These are phyloP conservation scores for Guillardia theta DNA, from an alignment of 78 protist species.

Conservation along the genomic window DNA sequence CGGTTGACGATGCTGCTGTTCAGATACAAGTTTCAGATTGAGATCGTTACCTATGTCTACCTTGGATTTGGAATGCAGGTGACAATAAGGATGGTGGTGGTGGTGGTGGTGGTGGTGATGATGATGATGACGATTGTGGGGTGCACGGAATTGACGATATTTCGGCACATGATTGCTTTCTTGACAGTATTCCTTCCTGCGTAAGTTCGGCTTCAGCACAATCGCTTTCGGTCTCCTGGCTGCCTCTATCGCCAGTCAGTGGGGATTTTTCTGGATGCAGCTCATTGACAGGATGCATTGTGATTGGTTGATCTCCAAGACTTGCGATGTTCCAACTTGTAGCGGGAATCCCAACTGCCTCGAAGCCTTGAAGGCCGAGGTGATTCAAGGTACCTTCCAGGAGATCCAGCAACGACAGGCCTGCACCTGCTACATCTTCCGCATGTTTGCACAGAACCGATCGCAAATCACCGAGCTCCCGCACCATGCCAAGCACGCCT, in stretches of 20 bases:
- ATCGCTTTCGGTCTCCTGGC: neutral
- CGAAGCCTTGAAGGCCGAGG: too few relatives aligned
- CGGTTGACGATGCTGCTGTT: too few relatives aligned
- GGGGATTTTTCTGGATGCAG: neutral
- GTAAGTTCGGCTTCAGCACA: slow-evolving; percentile 1
- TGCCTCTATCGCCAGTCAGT: slow-evolving; percentile 27
- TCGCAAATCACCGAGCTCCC: neutral
- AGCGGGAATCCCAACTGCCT: too few relatives aligned
- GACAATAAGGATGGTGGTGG: neutral
- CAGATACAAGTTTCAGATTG: neutral
- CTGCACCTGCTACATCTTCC: neutral
- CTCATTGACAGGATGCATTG: neutral
- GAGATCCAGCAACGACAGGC: too few relatives aligned
- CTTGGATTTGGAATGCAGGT: neutral
- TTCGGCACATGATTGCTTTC: too few relatives aligned
- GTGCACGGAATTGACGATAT: too few relatives aligned
- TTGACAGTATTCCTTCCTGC: slow-evolving; percentile 21
- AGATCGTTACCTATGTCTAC: slow-evolving; percentile 4
- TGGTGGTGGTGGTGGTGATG: neutral
- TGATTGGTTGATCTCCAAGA: neutral
- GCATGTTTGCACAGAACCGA: neutral
- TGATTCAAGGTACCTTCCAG: too few relatives aligned
- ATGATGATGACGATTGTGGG: neutral
- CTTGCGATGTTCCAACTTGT: neutral
- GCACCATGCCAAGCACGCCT: neutral